Base-by-base conservation (phyloP, 768 basidiomycete species). In the Rhizopogon vinicolor region DNA sequence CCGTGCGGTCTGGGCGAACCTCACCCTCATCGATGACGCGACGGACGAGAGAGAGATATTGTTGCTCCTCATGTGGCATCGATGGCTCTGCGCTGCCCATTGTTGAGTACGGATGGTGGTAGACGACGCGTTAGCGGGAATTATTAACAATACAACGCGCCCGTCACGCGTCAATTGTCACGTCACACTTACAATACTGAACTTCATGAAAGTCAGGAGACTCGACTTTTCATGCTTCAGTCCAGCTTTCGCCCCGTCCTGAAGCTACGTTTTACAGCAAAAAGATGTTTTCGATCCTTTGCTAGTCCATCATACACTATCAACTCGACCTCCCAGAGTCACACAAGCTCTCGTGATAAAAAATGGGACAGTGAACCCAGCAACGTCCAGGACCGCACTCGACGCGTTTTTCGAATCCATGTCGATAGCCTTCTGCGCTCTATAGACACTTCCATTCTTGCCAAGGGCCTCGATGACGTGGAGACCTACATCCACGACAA, bases 31-130 rank as follows among this genome's bases (percentile, higher is more conserved):
- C 77, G 41, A 98, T 78, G 58, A 95, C 87, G 58, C 78, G 78
- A 54, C 81, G 72, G 54, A 98, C 90, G 62, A 99, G 85, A 55
- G 80, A 69, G 41, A 97, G 84, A 68, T 99, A 98, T 69, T 98
- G 95, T 43, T 82, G 64, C 70, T 99, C 96, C 63, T 97, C 93
- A 72, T 92, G 90, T 48, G 35, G 41, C 18, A 14, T 37, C 10
- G 50, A 16, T 22, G 41, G n/a, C 19, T 51, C 43, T 49, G 22
- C 10, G n/a, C 55, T 57, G 44, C 29, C 43, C 49, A 56, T 57
- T 19, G 57, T 37, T 25, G 35, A 37, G 4, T 48, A 35, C 28
- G 31, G 16, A 7, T 18, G 12, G 31, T 25, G 25, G 3, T 25
- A 25, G 25, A 13, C 10, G 10, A 13, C 35, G 35, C 35, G 35